These are phyloP conservation scores for Lecanosticta acicola DNA, from an alignment of 2,329 filamentous ascomycete genomes.

Conservation along the genomic window DNA sequence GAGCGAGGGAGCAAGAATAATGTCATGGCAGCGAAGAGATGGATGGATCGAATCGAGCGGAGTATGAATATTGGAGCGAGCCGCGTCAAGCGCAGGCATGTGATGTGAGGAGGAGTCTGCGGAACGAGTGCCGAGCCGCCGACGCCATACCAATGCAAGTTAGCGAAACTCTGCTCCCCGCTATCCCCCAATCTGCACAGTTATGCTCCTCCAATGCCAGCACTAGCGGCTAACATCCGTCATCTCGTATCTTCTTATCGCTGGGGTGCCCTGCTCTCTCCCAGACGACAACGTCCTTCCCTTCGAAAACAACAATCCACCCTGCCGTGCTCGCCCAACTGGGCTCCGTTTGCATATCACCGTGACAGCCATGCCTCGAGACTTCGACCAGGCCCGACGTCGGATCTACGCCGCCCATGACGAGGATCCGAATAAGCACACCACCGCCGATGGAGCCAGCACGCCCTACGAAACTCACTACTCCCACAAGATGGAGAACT, in stretches of 20 bases:
- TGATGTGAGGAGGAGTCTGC: too few species aligned
- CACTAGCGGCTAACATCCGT: neutral
- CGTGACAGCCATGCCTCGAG: conserved; percentile 11
- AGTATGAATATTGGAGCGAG: too few species aligned
- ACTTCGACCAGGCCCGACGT: conserved; percentile 44
- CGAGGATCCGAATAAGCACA: conserved; percentile 57
- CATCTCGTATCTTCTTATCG: neutral
- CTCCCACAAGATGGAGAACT: conserved; percentile 70
- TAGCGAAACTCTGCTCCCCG: neutral
- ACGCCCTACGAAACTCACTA: conserved; percentile 78
- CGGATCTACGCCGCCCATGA: conserved; percentile 70
- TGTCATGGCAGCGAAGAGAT: too few species aligned
- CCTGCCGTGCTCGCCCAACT: neutral
- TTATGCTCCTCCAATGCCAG: neutral
- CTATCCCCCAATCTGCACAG: too few species aligned
- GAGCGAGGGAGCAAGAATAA: too few species aligned
- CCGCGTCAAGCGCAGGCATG: too few species aligned
- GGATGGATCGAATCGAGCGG: too few species aligned
- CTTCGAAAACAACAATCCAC: too few species aligned
- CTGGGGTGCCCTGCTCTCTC: neutral
- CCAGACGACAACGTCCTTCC: neutral
- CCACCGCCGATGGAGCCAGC: conserved; percentile 38
- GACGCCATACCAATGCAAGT: neutral
- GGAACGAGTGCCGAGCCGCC: neutral
- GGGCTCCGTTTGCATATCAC: neutral